These are phyloP conservation scores for Penicillium diatomitis DNA, from an alignment of 495 filamentous ascomycete species.

Conservation along the genomic window DNA sequence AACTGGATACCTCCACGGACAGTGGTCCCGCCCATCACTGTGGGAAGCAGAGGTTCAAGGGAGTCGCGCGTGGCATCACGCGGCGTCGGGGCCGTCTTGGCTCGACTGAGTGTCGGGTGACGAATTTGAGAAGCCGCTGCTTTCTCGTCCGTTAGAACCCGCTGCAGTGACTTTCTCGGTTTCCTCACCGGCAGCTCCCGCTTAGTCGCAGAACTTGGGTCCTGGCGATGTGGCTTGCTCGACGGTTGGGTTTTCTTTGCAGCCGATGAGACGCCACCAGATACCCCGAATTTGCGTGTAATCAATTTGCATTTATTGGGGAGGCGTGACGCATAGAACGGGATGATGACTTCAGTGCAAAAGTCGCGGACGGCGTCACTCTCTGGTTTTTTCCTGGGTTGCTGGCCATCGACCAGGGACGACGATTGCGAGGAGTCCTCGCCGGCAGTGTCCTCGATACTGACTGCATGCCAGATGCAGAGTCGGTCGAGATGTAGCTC, in stretches of 20 bases:
- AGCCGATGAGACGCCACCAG: conserved; percentile 52
- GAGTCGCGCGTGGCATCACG: conserved; percentile 30
- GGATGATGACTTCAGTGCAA: conserved; percentile 85
- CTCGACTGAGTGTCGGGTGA: conserved; percentile 53
- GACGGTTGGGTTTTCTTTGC: conserved; percentile 16
- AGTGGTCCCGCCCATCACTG: conserved; percentile 14
- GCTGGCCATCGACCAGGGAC: conserved; percentile 19
- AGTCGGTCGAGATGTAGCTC: conserved; percentile 84
- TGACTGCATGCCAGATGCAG: conserved; percentile 91
- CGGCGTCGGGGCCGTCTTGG: conserved; percentile 48
- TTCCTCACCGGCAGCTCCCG: conserved; percentile 41
- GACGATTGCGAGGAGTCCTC: conserved; percentile 24
- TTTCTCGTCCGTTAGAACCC: conserved; percentile 63
- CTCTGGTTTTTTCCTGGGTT: conserved; percentile 35
- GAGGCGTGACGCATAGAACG: conserved; percentile 81
- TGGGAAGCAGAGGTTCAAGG: conserved; percentile 29
- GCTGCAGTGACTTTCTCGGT: conserved; percentile 53
- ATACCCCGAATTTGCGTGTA: conserved; percentile 80
- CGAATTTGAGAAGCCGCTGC: conserved; percentile 15
- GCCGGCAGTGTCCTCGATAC: conserved; percentile 38
- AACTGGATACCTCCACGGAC: conserved; percentile 47
- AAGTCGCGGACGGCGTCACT: conserved; percentile 63
- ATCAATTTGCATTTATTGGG: conserved; percentile 72
- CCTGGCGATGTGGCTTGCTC: conserved; percentile 23
- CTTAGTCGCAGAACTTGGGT: conserved; percentile 46